Conservation (phyloP, 345 rosid genomes). For the Populus simonii region DNA sequence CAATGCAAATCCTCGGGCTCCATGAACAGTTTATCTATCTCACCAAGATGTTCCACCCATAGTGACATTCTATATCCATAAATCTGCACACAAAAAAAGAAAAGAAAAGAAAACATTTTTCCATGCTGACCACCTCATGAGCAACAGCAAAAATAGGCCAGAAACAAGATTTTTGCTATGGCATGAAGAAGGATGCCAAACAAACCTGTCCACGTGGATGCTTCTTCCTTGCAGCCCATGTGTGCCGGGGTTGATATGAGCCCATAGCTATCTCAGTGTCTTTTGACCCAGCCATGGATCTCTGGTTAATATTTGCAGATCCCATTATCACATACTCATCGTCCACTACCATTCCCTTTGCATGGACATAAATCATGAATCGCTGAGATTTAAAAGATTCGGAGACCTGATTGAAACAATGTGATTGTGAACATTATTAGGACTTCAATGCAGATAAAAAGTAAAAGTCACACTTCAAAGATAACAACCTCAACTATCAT, state of each 20-base stretch:
- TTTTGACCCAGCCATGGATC: conserved; percentile 94
- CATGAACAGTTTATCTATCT: conserved; percentile 29
- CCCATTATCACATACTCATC: conserved; percentile 84
- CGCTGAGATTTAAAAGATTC: conserved; percentile 30
- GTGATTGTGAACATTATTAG: neutral
- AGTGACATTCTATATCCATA: conserved; percentile 91
- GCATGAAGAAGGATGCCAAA: neutral
- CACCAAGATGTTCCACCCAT: conserved; percentile 90
- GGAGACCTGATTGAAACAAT: conserved; percentile 3
- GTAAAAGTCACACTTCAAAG: neutral
- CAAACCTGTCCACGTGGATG: conserved; percentile 86
- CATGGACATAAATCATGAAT: conserved; percentile 91
- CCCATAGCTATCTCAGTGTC: conserved; percentile 98
- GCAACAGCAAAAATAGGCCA: neutral
- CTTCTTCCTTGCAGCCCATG: conserved; percentile 52
- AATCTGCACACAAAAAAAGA: conserved; percentile 37
- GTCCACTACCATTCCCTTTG: conserved; percentile 92
- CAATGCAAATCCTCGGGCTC: conserved; percentile 62
- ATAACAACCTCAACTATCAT: neutral
- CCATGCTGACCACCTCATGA: neutral
- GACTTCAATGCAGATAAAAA: conserved; percentile 1
- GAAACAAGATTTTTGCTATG: neutral
- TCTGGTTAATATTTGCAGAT: conserved; percentile 94
- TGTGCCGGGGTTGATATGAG: conserved; percentile 82
- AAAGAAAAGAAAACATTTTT: neutral